Evolutionary conservation across 140 eudicot species (phyloP), one percentile per base, ranked within the genome.

Genomic region (Oenanthe javanica): DNA sequence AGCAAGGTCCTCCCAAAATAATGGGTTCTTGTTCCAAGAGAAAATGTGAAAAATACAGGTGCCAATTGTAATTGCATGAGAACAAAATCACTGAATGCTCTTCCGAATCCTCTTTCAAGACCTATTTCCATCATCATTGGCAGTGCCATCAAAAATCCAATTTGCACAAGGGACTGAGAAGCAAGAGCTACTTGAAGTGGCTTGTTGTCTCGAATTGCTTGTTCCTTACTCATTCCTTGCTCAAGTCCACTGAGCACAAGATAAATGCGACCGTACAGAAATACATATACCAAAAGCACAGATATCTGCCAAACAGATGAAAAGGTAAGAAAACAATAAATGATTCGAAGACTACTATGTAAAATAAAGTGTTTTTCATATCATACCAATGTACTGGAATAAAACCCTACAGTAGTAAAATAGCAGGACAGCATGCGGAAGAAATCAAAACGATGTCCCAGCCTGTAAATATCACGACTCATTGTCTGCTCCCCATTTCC

Each of bases 401-500:
- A 94, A 89, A 94, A 94, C 73, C 98, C 98, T 9, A 94, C 86
- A 45, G 98, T 94, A 47, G 98, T 94, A 84, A 89, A 87, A 80
- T 87, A 92, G 52, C 93, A 90, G 3, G 97, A 92, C 38, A 94
- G 77, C 98, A 94, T 94, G 66, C 98, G 94, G 80, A 94, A 92
- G 81, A 90, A 94, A 84, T 94, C 98, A 80, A 94, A 90, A 61
- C 97, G 94, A 81, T 92, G 97, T 15, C 98, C 98, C 71, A 92
- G 95, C 85, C 98, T 85, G 67, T 92, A 94, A 14, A 94, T 77
- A 71, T 94, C 98, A 63, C 98, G 96, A 67, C 98, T 92, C 91
- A 94, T 85, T 14, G 94, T 87, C 80, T 92, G 97, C 84, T 94
- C 98, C 21, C 98, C 97, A 61, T 92, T 94, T 74, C 98, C 98